A percentile compares a stretch with the other conserved stretches of the same genome.
These are phyloP conservation scores for Blastomyces emzantsi DNA, from an alignment of 2,329 filamentous ascomycete species.

Conservation along the genomic window DNA sequence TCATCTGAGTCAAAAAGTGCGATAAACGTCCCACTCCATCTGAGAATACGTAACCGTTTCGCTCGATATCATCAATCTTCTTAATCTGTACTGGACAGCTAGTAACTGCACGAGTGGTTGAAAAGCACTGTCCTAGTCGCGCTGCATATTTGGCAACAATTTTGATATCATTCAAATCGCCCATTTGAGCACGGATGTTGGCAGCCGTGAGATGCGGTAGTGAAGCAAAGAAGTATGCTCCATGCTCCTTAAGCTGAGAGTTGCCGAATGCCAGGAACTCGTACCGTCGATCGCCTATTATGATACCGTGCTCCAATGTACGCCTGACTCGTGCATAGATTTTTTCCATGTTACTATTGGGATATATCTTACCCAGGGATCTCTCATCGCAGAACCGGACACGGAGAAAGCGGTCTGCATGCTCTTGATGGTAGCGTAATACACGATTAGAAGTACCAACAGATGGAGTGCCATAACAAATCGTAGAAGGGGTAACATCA, in stretches of 20 bases:
- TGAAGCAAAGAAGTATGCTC: constrained; percentile 85
- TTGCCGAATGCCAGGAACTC: constrained; percentile 92
- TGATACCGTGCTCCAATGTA: constrained; percentile 67
- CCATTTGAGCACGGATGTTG: constrained; percentile 79
- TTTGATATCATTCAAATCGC: constrained; percentile 69
- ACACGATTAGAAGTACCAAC: constrained; percentile 86
- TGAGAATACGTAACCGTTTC: constrained; percentile 64
- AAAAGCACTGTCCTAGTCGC: constrained; percentile 88
- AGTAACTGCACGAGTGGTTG: constrained; percentile 70
- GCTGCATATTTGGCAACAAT: constrained; percentile 85
- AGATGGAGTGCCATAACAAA: constrained; percentile 66
- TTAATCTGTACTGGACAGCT: constrained; percentile 51
- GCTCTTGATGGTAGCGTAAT: constrained; percentile 58
- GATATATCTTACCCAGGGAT: constrained; percentile 51
- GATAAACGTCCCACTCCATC: constrained; percentile 96
- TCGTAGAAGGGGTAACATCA: constrained; percentile 71
- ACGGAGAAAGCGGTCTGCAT: constrained; percentile 73
- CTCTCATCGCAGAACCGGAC: constrained; percentile 85
- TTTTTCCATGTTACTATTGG: constrained; percentile 47
- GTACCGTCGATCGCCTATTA: constrained; percentile 70
- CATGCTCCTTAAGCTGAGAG: constrained; percentile 85
- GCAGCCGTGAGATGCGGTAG: constrained; percentile 58
- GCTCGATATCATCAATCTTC: constrained; percentile 59
- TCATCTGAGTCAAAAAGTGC: constrained; percentile 60
- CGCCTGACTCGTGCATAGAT: constrained; percentile 66